Conservation (phyloP, 2,329 filamentous ascomycete genomes). For the Dactylellina haptotyla region DNA sequence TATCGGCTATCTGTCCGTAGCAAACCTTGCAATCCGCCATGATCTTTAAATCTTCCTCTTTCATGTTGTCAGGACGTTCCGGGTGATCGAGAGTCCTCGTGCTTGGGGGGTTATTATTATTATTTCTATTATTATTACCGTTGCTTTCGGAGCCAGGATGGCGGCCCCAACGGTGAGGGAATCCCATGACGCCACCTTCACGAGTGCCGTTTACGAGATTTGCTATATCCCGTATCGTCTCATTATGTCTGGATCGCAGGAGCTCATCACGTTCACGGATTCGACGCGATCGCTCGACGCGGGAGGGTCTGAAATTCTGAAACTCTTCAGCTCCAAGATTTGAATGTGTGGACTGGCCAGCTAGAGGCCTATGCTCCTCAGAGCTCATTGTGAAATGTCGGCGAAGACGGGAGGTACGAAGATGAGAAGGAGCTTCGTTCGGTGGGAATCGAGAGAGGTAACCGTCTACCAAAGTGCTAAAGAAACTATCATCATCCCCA, state of each 20-base stretch:
- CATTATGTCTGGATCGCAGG: slow-evolving; percentile 30
- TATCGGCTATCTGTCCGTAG: slow-evolving; percentile 51
- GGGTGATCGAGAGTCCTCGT: slow-evolving; percentile 44
- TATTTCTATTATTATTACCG: slow-evolving; percentile 1
- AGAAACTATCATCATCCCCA: slow-evolving; percentile 31
- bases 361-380: slow-evolving; percentile 10
- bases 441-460: slow-evolving; percentile 27
- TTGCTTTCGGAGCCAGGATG: slow-evolving; percentile 6
- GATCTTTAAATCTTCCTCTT: slow-evolving; percentile 54
- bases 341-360: not conserved
- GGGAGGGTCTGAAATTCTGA: slow-evolving; percentile 12
- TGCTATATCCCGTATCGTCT: slow-evolving; percentile 45
- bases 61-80: slow-evolving; percentile 52
- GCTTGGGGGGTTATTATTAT: slow-evolving; percentile 8
- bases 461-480: slow-evolving; percentile 24
- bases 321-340: slow-evolving; percentile 13
- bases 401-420: slow-evolving; percentile 25
- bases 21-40: slow-evolving; percentile 53
- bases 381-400: slow-evolving; percentile 12
- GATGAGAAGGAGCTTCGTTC: slow-evolving; percentile 3
- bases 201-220: slow-evolving; percentile 28
- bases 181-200: slow-evolving; percentile 33
- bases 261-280: slow-evolving; percentile 35
- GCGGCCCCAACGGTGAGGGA: slow-evolving; percentile 33
- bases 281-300: slow-evolving; percentile 35